Evolutionary conservation across 805 yeast species (phyloP).

Genomic region (Saturnispora quitensis): DNA sequence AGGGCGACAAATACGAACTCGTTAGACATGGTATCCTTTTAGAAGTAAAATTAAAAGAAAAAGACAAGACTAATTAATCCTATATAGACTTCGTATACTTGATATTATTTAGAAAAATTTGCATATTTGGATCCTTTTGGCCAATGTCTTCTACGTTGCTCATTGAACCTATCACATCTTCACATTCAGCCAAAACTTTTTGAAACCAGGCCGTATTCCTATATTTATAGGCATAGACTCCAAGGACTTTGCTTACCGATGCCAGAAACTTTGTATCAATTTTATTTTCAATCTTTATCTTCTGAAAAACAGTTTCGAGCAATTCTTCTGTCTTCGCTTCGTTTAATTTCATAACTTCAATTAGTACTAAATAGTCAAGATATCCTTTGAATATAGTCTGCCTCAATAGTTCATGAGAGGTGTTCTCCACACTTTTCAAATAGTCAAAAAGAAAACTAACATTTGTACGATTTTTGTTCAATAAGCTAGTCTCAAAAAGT

Average conservation of each 20-base stretch:
- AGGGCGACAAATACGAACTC: constrained; percentile 46
- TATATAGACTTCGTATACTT: constrained; percentile 5
- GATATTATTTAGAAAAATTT: constrained; percentile 7
- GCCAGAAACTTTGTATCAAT: constrained; percentile 8
- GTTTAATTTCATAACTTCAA: not conserved
- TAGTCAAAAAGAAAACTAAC: not conserved
- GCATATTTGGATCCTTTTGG: not conserved
- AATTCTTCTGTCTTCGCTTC: not conserved
- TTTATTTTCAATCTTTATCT: not conserved
- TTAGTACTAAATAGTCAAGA: not conserved
- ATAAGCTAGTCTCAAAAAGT: not conserved
- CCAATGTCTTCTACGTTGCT: not conserved
- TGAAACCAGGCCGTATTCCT: constrained; percentile 8
- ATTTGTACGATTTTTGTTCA: not conserved
- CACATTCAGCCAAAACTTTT: constrained; percentile 1
- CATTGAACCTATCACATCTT: not conserved
- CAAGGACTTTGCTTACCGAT: constrained; percentile 9
- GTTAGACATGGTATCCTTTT: constrained; percentile 53
- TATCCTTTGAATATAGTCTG: not conserved
- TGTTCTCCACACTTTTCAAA: not conserved
- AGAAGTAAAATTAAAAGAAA: constrained; percentile 27
- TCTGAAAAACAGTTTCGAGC: not conserved
- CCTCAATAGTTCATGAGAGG: not conserved
- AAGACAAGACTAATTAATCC: not conserved
- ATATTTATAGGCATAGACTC: constrained; percentile 4